These are phyloP conservation scores for Guyanaporus albipodus DNA, from an alignment of 768 basidiomycete genomes.

Conservation along the genomic window DNA sequence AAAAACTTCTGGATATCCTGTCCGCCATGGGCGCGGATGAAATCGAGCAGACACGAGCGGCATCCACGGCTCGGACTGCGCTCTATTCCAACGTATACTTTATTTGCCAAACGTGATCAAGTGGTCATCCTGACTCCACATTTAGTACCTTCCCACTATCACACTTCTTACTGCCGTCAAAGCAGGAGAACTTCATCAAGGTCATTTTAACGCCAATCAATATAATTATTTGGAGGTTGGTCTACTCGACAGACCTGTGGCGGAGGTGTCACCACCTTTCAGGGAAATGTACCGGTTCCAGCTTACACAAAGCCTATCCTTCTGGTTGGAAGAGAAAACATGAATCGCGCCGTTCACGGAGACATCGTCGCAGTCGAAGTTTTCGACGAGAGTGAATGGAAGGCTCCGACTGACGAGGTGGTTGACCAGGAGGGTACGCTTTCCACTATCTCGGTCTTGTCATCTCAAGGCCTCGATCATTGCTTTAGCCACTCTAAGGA, in stretches of 20 bases:
- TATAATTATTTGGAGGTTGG: conserved; percentile 93
- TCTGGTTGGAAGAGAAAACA: conserved; percentile 83
- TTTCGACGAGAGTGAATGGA: conserved; percentile 87
- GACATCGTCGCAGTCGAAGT: conserved; percentile 91
- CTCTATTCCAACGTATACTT: conserved; percentile 70
- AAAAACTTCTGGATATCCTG: conserved; percentile 75
- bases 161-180: conserved; percentile 80
- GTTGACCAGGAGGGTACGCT: conserved; percentile 84
- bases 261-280: not conserved
- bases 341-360: conserved; percentile 94
- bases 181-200: conserved; percentile 80
- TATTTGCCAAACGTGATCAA: not conserved
- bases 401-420: conserved; percentile 86
- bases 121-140: not conserved
- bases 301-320: conserved; percentile 75
- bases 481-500: conserved; percentile 65
- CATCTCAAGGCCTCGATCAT: not conserved
- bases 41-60: conserved; percentile 59
- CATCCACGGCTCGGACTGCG: conserved; percentile 48
- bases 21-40: conserved; percentile 62
- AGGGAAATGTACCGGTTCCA: conserved; percentile 81
- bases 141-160: conserved; percentile 73
- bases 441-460: not conserved
- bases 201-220: conserved; percentile 90
- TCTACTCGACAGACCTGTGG: not conserved